phyloP scores from a whole-genome alignment of 2,329 filamentous ascomycete genomes.

The Talaromyces atroroseus region DNA sequence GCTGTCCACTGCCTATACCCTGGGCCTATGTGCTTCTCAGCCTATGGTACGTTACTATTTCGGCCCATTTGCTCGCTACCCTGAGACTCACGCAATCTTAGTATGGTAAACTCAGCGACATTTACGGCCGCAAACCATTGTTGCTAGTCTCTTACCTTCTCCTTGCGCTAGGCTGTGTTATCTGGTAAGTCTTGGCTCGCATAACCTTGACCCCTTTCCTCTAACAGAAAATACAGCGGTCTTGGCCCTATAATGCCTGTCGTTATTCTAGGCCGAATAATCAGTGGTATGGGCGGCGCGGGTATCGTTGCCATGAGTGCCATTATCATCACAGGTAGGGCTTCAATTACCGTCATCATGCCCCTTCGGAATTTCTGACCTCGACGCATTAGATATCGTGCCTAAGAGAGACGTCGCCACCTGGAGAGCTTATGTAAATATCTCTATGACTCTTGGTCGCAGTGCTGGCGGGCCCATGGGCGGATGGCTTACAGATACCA shows the following conservation, averaged over 20 bases:
- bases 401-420: slow-evolving; percentile 45
- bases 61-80: neutral
- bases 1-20: slow-evolving; percentile 50
- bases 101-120: slow-evolving; percentile 54
- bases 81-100: slow-evolving; percentile 19
- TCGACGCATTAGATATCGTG: slow-evolving; percentile 37
- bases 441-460: slow-evolving; percentile 46
- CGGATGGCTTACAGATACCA: slow-evolving; percentile 55
- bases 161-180: slow-evolving; percentile 44
- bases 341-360: neutral
- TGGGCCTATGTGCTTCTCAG: slow-evolving; percentile 50
- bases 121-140: slow-evolving; percentile 52
- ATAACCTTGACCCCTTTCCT: neutral
- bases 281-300: slow-evolving; percentile 42
- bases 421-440: slow-evolving; percentile 49
- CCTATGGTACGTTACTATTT: slow-evolving; percentile 40
- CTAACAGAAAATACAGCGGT: slow-evolving; percentile 24
- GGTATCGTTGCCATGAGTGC: slow-evolving; percentile 42
- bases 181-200: slow-evolving; percentile 24
- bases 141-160: slow-evolving; percentile 47
- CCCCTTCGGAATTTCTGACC: neutral
- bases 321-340: slow-evolving; percentile 39
- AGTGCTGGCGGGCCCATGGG: slow-evolving; percentile 53
- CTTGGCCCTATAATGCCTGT: slow-evolving; percentile 31
- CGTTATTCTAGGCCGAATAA: slow-evolving; percentile 37